phyloP scores from a whole-genome alignment of 2,329 filamentous ascomycete species.

The Phyllosticta paracitricarpa region DNA sequence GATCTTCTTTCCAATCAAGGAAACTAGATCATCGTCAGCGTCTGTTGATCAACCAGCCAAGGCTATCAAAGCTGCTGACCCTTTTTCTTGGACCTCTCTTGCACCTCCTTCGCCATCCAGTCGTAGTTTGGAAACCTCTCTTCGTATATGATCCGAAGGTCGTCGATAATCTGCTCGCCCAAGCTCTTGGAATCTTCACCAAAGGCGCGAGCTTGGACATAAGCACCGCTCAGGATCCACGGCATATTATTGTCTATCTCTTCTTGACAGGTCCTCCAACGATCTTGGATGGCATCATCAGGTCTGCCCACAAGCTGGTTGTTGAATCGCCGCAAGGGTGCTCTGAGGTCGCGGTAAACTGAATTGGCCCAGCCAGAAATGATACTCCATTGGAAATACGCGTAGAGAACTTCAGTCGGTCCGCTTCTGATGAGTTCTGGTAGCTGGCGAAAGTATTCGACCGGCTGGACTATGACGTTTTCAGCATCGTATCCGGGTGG shows the following conservation, averaged over 20 bases:
- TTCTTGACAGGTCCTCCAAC: conserved; percentile 56
- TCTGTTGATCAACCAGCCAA: neutral
- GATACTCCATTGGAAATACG: conserved; percentile 56
- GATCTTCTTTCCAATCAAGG: conserved; percentile 59
- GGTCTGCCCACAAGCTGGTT: neutral
- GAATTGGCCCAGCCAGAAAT: conserved; percentile 43
- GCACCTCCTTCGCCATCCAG: conserved; percentile 57
- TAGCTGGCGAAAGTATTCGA: conserved; percentile 50
- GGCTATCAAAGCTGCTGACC: neutral
- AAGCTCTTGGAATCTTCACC: conserved; percentile 55
- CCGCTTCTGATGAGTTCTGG: conserved; percentile 46
- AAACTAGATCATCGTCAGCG: conserved; percentile 28
- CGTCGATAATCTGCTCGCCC: conserved; percentile 58
- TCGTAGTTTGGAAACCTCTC: conserved; percentile 47
- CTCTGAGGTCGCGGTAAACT: conserved; percentile 50
- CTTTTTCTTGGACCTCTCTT: conserved; percentile 51
- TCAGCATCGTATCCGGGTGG: conserved; percentile 42
- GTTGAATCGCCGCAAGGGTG: conserved; percentile 41
- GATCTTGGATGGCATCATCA: conserved; percentile 31
- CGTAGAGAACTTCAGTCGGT: conserved; percentile 45
- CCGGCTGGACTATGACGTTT: conserved; percentile 49
- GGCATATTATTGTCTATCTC: conserved; percentile 49
- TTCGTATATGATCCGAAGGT: conserved; percentile 58
- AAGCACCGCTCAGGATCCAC: conserved; percentile 64
- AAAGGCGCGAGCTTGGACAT: conserved; percentile 54